Evolutionary conservation across 805 yeast genomes (phyloP), one percentile per base, ranked within the genome.

Genomic region (Metschnikowia bowlesiae): DNA sequence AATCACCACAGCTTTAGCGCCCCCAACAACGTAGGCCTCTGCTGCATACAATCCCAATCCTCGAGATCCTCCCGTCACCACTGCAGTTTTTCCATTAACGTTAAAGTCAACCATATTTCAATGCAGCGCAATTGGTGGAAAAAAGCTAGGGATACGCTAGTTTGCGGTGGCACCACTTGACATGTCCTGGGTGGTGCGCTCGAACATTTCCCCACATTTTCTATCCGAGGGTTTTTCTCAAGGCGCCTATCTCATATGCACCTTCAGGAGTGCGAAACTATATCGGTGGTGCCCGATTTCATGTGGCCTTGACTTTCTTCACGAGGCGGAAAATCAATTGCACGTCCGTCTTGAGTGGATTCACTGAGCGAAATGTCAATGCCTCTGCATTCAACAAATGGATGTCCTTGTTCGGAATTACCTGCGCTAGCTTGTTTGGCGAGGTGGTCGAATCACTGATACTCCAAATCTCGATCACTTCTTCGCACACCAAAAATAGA

Each of bases 11-110:
- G 78, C 69, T 35, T 79, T 67, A 3, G 87, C 88, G 1, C 89
- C 89, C 50, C 81, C 80, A 42, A 69, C 63, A 5, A 84, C 76
- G 39, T 83, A 73, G 1, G 80, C 81, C 61, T 83, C 87, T 14
- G 88, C 87, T 66, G 85, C 81, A 61, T 80, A 67, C 39, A 82
- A 76, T 0, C 92, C 92, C 44, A 85, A 79, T 0, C 92, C 92
- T 58, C 91, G 72, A 28, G 89, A 80, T 30, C 90, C 89, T 4
- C 90, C 91, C 6, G 91, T 85, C 53, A 85, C 74, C 5, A 81
- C 79, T 0, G 85, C 89, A 8, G 77, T 74, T 65, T 83, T 84
- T 13, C 85, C 87, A 52, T 80, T 68, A 36, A 81, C 82, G 57
- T 73, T 73, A 45, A 66, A 67, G 52, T 73, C 76, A 30, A 73